Conservation (phyloP, 148 eudicot genomes). For the Suaeda aralocaspica region DNA sequence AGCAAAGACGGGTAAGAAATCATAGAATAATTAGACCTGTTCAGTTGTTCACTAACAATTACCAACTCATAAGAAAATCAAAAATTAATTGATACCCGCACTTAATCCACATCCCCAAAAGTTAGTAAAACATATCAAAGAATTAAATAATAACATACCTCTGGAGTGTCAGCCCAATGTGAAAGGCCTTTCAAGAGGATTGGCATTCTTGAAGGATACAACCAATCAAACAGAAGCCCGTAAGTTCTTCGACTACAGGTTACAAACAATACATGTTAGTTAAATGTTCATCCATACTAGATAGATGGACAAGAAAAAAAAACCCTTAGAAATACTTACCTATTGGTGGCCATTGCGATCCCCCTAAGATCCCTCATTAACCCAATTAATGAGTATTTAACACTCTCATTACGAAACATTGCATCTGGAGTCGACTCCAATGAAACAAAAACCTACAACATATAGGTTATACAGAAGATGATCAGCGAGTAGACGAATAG, state of each 20-base stretch:
- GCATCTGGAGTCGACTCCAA: slow-evolving; percentile 78
- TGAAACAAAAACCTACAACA: slow-evolving; percentile 58
- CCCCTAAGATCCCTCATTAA: slow-evolving; percentile 96
- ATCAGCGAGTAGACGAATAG: too few species aligned
- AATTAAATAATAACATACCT: slow-evolving; percentile 43
- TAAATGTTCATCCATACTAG: background rate
- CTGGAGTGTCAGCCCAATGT: slow-evolving; percentile 99
- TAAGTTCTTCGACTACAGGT: slow-evolving; percentile 80
- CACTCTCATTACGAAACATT: slow-evolving; percentile 71
- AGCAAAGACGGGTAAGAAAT: background rate
- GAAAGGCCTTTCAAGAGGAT: slow-evolving; percentile 85
- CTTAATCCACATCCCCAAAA: background rate
- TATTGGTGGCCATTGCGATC: slow-evolving; percentile 90
- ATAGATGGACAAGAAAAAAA: background rate
- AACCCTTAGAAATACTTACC: slow-evolving; percentile 34
- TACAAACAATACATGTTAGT: slow-evolving; percentile 14
- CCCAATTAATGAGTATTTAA: slow-evolving; percentile 78
- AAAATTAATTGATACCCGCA: background rate
- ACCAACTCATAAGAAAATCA: background rate
- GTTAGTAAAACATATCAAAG: background rate
- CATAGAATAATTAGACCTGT: background rate
- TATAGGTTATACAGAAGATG: slow-evolving; percentile 13
- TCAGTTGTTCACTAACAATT: too few species aligned
- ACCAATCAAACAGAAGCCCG: slow-evolving; percentile 93
- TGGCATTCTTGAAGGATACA: slow-evolving; percentile 87